A percentile compares a stretch with the other conserved stretches of the same genome.
Evolutionary conservation across 495 filamentous ascomycete species (phyloP).

Genomic region (Rostrohypoxylon terebratum): DNA sequence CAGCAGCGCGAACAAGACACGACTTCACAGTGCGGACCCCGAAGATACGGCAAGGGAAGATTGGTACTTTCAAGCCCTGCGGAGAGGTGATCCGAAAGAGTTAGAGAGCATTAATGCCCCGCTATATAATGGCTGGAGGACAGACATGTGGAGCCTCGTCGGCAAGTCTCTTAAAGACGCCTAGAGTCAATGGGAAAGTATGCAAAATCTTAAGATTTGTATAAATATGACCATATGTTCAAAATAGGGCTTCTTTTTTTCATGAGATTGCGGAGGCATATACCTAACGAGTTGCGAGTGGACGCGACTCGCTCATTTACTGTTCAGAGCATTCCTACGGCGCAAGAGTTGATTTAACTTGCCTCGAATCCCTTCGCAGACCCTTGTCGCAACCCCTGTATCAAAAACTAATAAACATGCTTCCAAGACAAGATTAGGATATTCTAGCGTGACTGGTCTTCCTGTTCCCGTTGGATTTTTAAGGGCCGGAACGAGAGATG

Average conservation of each 20-base stretch:
- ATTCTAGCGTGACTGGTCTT: conserved; percentile 15
- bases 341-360: conserved; percentile 19
- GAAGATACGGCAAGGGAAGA: conserved; percentile 26
- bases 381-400: conserved; percentile 17
- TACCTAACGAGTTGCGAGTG: not conserved
- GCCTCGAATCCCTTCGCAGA: conserved; percentile 17
- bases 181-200: conserved; percentile 1
- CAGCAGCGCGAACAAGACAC: conserved; percentile 26
- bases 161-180: not conserved
- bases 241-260: not conserved
- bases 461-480: conserved; percentile 11
- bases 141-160: conserved; percentile 14
- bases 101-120: conserved; percentile 12
- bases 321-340: conserved; percentile 12
- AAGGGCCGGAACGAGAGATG: conserved; percentile 11
- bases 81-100: conserved; percentile 19
- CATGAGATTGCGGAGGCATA: not conserved
- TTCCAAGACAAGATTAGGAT: conserved; percentile 15
- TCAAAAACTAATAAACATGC: conserved; percentile 24
- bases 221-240: not conserved
- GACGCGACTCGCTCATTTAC: conserved; percentile 7
- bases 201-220: not conserved
- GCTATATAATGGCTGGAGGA: conserved; percentile 20
- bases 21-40: conserved; percentile 19
- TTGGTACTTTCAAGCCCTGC: conserved; percentile 25